Base-by-base conservation (phyloP, 2,329 filamentous ascomycete species). In the Chalara sp. region DNA sequence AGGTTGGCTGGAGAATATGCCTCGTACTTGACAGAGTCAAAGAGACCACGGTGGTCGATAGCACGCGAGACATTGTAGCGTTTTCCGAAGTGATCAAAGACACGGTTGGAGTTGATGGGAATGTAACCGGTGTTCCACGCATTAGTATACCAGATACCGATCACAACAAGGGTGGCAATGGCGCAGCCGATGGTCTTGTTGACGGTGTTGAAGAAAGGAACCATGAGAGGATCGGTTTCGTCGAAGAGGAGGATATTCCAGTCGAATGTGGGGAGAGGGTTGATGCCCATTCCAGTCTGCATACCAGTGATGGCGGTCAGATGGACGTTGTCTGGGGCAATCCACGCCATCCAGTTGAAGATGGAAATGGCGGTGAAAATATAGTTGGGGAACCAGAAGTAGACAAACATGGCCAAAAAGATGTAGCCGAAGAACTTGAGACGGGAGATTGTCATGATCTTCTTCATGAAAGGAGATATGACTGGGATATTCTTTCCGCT, bases 1-100 rank as follows among this genome's bases (percentile, higher is more conserved):
- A 89, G 72, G 59, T 84, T 87, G 4, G 86, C 77, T 62, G 88
- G 89, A 0, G 84, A 86, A 1, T 85, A 88, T 55, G 84, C 71
- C 57, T 81, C 69, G 66, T 89, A 89, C 4, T 7, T 10, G 40
- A 4, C 29, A 21, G 21, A 2, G 3, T 21, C 21, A 21, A 21
- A 21, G 21, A 21, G 21, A 21, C 21, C 21, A 21, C 21, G 21
- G 21, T 21, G 21, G 21, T 21, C 21, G 21, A 21, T 21, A 21
- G 21, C 21, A 21, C 21, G 21, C 2, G 21, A 21, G 21, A 21
- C 21, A 21, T 21, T 21, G 21, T 21, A 21, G 21, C 21, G 21
- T 3, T 21, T 21, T 21, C 21, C 21, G 21, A 21, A 21, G 21
- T 21, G 21, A 21, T 21, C 21, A 21, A 21, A 21, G 21, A 21